Evolutionary conservation across 164 flowering plant species (phyloP), one percentile per base, ranked within the genome.

Genomic region (Macadamia tetraphylla): DNA sequence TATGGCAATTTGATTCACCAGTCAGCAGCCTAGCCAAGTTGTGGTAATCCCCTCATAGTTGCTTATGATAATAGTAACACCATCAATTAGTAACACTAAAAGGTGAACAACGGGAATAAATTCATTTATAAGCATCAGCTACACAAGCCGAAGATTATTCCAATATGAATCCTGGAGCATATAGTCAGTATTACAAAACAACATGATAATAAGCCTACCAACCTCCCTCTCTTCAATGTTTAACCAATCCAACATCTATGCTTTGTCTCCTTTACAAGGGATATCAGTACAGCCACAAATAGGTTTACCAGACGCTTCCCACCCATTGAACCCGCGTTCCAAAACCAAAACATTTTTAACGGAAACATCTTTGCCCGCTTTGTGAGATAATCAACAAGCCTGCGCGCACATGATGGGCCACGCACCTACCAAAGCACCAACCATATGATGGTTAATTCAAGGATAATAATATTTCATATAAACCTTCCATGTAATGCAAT

Each of bases 251-350:
- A 46, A 5, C 14, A n/a, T 68, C 70, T 83, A 75, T 9, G 77
- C 66, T 6, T 56, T 64, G 14, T 67, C 79, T 35, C 40, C 40
- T 35, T 35, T 35, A 35, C 40, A 35, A 13, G 94, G 90, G 44
- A 62, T 67, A 5, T 79, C 83, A 10, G 79, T 84, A 81, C 98
- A 94, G 67, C 79, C 88, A 72, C 98, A 91, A 67, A 94, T 89
- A 31, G 98, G 95, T 67, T 76, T 84, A 12, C 98, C 95, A 56
- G 91, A 80, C 67, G 91, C 85, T 81, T 87, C 87, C 98, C 98
- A 94, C 35, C 93, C 97, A 74, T 88, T 94, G 77, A 77, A 94
- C 59, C 98, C 98, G 14, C 94, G 85, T 72, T 94, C 95, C 75
- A 94, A 67, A 55, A 94, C 84, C 84, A 86, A 15, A 31, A 94